Base-by-base conservation (phyloP, 192 early-diverging fungal genomes). In the Podila epicladia region DNA sequence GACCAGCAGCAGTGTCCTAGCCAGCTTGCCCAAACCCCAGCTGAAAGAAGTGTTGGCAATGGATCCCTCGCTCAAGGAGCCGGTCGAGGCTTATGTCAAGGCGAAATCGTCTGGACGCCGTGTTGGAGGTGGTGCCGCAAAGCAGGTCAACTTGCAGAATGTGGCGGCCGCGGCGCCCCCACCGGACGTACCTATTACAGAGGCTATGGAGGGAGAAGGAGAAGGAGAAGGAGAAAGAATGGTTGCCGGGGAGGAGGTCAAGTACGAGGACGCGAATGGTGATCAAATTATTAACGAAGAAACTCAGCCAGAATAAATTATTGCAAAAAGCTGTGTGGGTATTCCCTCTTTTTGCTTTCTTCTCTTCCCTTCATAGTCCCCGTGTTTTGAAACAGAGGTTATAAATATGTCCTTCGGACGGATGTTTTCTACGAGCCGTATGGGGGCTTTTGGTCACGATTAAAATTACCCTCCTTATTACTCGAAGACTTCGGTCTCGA, bases 21-120 rank as follows among this genome's bases (percentile, higher is more conserved):
- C 75, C 19, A 76, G 64, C 57, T 58, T 83, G 35, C 82, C 82
- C 6, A 77, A 69, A 41, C 71, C 71, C 2, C 74, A 83, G 55
- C 60, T 78, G 55, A 73, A 83, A 48, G 74, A 77, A 11, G 71
- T 83, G 5, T 29, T 78, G 53, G 20, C 59, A 2, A 60, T 66
- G 75, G 82, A 83, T 13, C 74, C 82, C 3, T 83, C 82, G 11
- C 35, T 83, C 22, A 83, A 83, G 69, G 74, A 78, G 32, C 58
- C 74, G 0, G 67, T 83, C 5, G 71, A 77, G 32, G 69, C 64
- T 0, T 75, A 74, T 45, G 33, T 71, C 17, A 73, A 83, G 67
- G 71, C 71, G 0, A 80, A 73, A 41, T 72, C 77, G 1, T 80
- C 77, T 8, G 77, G 77, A 24, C 64, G 77, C 15, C 57, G 77